These are phyloP conservation scores for Saccharomyces pastorianus DNA, from an alignment of 1,139 yeast genomes.

Conservation along the genomic window DNA sequence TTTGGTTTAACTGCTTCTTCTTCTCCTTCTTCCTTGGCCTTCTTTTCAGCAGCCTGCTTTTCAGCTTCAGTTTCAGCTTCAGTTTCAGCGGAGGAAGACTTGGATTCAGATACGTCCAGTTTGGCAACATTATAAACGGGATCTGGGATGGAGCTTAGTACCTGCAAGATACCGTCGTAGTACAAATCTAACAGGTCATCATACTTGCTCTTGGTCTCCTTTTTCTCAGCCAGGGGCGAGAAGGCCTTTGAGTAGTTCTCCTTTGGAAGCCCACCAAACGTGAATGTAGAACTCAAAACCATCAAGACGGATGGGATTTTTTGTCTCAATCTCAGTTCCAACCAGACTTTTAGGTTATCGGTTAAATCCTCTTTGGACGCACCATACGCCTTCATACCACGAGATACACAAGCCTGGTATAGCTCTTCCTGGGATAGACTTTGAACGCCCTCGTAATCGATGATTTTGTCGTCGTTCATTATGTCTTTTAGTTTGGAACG, in stretches of 20 bases:
- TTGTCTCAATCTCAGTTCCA: slow-evolving; percentile 79
- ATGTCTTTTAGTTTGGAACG: slow-evolving; percentile 84
- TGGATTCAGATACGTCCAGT: slow-evolving; percentile 57
- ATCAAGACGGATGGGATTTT: slow-evolving; percentile 86
- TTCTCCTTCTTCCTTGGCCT: slow-evolving; percentile 3
- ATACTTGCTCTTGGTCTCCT: slow-evolving; percentile 30
- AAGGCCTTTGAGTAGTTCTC: not conserved
- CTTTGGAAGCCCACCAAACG: slow-evolving; percentile 56
- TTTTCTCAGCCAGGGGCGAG: slow-evolving; percentile 5
- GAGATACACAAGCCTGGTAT: slow-evolving; percentile 81
- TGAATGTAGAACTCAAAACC: slow-evolving; percentile 78
- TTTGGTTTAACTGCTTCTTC: slow-evolving; percentile 4
- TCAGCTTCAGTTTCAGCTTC: slow-evolving; percentile 8
- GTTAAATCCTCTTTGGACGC: slow-evolving; percentile 79
- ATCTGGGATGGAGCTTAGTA: slow-evolving; percentile 83
- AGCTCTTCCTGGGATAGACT: slow-evolving; percentile 75
- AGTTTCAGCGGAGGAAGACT: slow-evolving; percentile 10
- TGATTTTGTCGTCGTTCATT: slow-evolving; percentile 85
- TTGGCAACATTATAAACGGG: slow-evolving; percentile 95
- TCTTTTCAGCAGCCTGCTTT: slow-evolving; percentile 3
- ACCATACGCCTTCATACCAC: slow-evolving; percentile 83
- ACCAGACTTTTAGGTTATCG: slow-evolving; percentile 80
- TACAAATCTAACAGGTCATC: slow-evolving; percentile 47
- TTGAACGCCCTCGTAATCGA: slow-evolving; percentile 90
- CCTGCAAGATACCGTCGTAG: slow-evolving; percentile 84